phyloP scores from a whole-genome alignment of 352 stramenopile genomes.

The Pythium phragmitis region DNA sequence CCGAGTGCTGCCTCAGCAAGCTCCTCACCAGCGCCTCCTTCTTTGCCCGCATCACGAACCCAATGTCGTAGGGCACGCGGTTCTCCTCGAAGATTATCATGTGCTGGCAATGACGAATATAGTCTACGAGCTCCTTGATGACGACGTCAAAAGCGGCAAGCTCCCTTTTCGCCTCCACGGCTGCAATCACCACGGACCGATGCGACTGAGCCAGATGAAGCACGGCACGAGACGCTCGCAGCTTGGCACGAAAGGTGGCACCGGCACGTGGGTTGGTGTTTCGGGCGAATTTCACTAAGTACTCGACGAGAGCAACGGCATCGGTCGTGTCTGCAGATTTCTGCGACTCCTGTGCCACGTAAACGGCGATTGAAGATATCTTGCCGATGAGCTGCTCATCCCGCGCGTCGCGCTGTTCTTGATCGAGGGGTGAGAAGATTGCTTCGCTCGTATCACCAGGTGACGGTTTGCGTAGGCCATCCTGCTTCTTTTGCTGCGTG shows the following conservation, averaged over 20 bases:
- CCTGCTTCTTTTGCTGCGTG: constrained; percentile 3
- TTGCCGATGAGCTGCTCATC: constrained; percentile 30
- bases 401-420: constrained; percentile 21
- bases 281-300: constrained; percentile 24
- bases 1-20: constrained; percentile 32
- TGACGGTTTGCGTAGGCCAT: background rate
- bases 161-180: constrained; percentile 27
- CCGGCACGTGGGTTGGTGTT: constrained; percentile 31
- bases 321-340: background rate
- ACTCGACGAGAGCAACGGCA: constrained; percentile 26
- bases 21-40: constrained; percentile 37
- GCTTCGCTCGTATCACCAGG: constrained; percentile 1
- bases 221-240: constrained; percentile 27
- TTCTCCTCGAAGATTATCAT: constrained; percentile 43
- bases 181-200: constrained; percentile 13
- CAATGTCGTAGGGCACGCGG: constrained; percentile 34
- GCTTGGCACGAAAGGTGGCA: constrained; percentile 41
- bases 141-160: constrained; percentile 20
- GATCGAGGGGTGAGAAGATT: constrained; percentile 23
- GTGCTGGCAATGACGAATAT: constrained; percentile 32
- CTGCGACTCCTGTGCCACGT: constrained; percentile 9
- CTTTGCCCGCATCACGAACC: constrained; percentile 34
- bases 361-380: constrained; percentile 23
- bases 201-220: constrained; percentile 31
- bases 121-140: constrained; percentile 31